A percentile compares a stretch with the other conserved stretches of the same genome.
These are phyloP conservation scores for Beauveria asiatica DNA, from an alignment of 2,329 filamentous ascomycete genomes.

Conservation along the genomic window DNA sequence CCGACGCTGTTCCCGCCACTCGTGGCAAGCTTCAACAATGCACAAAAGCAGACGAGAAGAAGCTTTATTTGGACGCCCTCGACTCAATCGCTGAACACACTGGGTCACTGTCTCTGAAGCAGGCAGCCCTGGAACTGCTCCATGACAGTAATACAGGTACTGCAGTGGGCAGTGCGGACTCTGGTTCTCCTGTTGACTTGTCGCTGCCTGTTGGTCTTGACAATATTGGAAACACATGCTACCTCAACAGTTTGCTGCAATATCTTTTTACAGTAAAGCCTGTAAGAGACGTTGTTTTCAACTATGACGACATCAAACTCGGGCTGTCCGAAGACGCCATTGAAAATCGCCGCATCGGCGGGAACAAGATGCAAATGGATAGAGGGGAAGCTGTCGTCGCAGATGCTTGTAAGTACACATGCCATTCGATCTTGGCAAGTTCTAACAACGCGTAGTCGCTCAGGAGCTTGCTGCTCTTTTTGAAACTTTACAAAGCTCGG, in stretches of 20 bases:
- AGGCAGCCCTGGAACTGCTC: conserved; percentile 20
- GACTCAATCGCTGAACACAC: conserved; percentile 27
- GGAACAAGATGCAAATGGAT: conserved; percentile 43
- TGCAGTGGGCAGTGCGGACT: conserved; percentile 5
- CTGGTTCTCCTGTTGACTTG: conserved; percentile 21
- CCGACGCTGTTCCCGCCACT: background rate
- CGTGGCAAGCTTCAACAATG: conserved; percentile 18
- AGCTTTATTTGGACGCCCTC: conserved; percentile 26
- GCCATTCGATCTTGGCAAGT: conserved; percentile 31
- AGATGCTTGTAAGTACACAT: conserved; percentile 62
- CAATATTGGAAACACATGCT: conserved; percentile 97
- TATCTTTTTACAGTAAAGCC: conserved; percentile 87
- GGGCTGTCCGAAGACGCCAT: conserved; percentile 56
- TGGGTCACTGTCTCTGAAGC: conserved; percentile 20
- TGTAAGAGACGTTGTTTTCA: conserved; percentile 69
- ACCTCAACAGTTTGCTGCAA: conserved; percentile 91
- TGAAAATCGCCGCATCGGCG: conserved; percentile 64
- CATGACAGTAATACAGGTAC: conserved; percentile 14
- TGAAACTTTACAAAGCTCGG: conserved; percentile 56
- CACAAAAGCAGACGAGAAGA: conserved; percentile 21
- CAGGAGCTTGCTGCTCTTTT: conserved; percentile 65
- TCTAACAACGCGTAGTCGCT: conserved; percentile 49
- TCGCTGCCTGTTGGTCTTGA: conserved; percentile 74
- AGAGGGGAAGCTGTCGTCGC: conserved; percentile 53
- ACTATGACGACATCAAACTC: conserved; percentile 64